phyloP scores from a whole-genome alignment of 108 stramenopile species.

The Cylindrotheca fusiformis region DNA sequence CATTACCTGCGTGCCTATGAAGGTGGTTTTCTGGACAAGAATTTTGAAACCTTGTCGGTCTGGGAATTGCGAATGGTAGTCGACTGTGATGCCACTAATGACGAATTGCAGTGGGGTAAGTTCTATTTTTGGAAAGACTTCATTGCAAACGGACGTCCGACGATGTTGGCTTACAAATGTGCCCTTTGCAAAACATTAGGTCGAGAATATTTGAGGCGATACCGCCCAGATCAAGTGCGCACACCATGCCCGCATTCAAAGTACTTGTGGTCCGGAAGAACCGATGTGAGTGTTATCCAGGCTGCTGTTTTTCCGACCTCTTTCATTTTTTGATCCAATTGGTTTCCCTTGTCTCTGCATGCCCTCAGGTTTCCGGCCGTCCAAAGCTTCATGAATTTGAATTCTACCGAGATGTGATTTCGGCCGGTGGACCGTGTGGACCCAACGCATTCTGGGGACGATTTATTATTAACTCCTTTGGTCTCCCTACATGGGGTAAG shows the following conservation, averaged over 20 bases:
- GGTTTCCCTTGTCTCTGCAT: background rate
- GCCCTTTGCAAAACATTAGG: too few species aligned
- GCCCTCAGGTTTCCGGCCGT: conserved; percentile 10
- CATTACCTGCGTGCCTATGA: conserved; percentile 43
- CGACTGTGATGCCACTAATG: conserved; percentile 39
- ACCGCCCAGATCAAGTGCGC: conserved; percentile 42
- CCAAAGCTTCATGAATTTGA: conserved; percentile 22
- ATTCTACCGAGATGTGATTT: conserved; percentile 32
- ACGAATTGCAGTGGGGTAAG: conserved; percentile 44
- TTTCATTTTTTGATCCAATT: too few species aligned
- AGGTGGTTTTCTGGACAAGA: conserved; percentile 33
- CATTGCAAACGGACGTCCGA: too few species aligned
- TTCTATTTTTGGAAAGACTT: too few species aligned
- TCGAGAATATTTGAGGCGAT: too few species aligned
- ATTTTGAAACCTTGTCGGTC: conserved; percentile 29
- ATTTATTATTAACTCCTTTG: conserved; percentile 46
- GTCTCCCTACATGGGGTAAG: conserved; percentile 47
- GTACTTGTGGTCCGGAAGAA: conserved; percentile 32
- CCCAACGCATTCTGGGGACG: conserved; percentile 58
- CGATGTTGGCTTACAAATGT: too few species aligned
- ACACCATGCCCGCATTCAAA: conserved; percentile 16
- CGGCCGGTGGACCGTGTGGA: conserved; percentile 57
- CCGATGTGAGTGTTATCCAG: conserved; percentile 37
- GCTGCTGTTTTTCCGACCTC: too few species aligned
- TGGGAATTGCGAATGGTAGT: conserved; percentile 43